These are phyloP conservation scores for Aspergillus neotritici DNA, from an alignment of 2,329 filamentous ascomycete genomes.

Conservation along the genomic window DNA sequence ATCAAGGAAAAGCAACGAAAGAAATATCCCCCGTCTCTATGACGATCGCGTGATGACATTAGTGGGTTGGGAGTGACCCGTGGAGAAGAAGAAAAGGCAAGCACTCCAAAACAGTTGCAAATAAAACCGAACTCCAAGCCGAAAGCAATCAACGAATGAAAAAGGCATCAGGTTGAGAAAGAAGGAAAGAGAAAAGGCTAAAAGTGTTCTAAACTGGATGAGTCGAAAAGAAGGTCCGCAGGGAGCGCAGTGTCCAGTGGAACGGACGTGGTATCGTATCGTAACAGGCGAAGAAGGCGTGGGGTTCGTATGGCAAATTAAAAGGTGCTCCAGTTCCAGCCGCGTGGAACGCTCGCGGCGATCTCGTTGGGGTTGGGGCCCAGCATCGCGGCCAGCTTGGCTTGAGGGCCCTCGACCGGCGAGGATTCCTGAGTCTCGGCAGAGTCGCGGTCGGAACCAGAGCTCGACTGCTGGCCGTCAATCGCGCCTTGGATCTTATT, in stretches of 20 bases:
- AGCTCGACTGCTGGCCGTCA: slow-evolving; percentile 22
- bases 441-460: slow-evolving; percentile 14
- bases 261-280: background rate
- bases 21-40: slow-evolving; percentile 14
- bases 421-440: slow-evolving; percentile 20
- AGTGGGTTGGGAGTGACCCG: slow-evolving; percentile 1
- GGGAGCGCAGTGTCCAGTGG: slow-evolving; percentile 3
- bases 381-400: slow-evolving; percentile 16
- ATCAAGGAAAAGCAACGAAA: slow-evolving; percentile 16
- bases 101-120: background rate
- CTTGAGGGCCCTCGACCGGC: slow-evolving; percentile 19
- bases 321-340: slow-evolving; percentile 61
- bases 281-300: background rate
- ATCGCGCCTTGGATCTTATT: slow-evolving; percentile 46
- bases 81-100: slow-evolving; percentile 5
- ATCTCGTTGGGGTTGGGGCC: slow-evolving; percentile 37
- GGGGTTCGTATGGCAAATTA: slow-evolving; percentile 26
- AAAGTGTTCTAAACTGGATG: slow-evolving; percentile 14
- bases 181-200: slow-evolving; percentile 7
- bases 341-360: slow-evolving; percentile 51
- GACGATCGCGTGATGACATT: slow-evolving; percentile 10
- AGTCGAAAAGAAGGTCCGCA: slow-evolving; percentile 5
- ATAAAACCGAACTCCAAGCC: slow-evolving; percentile 12
- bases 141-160: slow-evolving; percentile 5
- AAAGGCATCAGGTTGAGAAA: background rate